Base-by-base conservation (phyloP, 371 early-diverging fungal genomes). In the Lichtheimia ornata region DNA sequence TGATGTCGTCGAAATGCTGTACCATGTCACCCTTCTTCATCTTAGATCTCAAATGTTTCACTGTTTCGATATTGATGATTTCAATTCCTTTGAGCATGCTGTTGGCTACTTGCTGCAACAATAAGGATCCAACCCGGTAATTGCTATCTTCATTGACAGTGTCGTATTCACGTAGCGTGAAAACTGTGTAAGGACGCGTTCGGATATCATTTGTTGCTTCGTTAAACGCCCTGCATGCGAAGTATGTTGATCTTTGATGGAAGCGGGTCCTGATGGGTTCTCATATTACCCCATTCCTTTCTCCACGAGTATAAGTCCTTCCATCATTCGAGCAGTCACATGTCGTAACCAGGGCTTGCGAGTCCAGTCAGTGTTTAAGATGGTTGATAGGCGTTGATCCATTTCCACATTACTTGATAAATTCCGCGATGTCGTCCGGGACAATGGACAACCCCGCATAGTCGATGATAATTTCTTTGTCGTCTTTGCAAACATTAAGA, bases 321-420 rank as follows among this genome's bases (percentile, higher is more conserved):
- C 61, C 61, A 60, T 60, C 27, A 43, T 53, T 53, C 53, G 61
- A 52, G 61, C 43, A 53, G 43, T 53, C 14, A 60, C 17, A 42
- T 42, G 53, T 53, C 43, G 61, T 53, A 60, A 53, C 61, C 53
- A 53, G 13, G 27, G 61, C n/a, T 27, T 52, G 24, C 61, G 53
- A 53, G 61, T 53, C 53, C 53, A 60, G 42, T 60, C 53, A 53
- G 25, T 52, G 52, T 6, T 52, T 25, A 4, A 52, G 17, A 44
- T 14, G 53, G 43, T 53, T 24, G 61, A 41, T 41, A 60, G 51
- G 20, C 43, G 22, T 3, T 44, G 44, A 60, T 60, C 20, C 61
- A 53, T 53, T 60, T 60, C 61, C 53, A 43, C 42, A 25, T 60
- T 53, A 60, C 42, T 43, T 53, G 18, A 3, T 58, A 13, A 43